Base-by-base conservation (phyloP, 2,329 filamentous ascomycete genomes). In the Sordariomycetes sp. region DNA sequence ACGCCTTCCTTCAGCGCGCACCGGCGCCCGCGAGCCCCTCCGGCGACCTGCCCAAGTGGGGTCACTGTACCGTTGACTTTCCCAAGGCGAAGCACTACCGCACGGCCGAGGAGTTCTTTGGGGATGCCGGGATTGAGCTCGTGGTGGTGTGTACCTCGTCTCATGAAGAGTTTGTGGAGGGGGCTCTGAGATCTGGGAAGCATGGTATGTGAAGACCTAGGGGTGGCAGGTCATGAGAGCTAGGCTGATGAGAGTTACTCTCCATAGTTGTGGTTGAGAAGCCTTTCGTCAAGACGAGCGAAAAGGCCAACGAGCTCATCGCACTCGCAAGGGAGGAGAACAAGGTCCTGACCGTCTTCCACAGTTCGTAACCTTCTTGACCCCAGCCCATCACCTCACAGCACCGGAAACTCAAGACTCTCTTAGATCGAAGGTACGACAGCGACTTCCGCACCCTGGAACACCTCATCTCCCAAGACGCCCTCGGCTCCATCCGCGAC, bases 201-300 rank as follows among this genome's bases (percentile, higher is more conserved):
- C 79, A 86, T 65, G 72, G 71, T 73, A 63, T 13, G 62, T 32
- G 12, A 13, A 12, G 3, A 20, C 10, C 34, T 17, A 17, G 7
- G 17, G 17, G 56, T 28, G 3, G 12, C 34, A 13, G 10, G 28
- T 45, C 24, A 28, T 24, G 56, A 28, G 8, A 51, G 15, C 10
- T 42, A 10, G 51, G 51, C 51, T 32, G 15, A 50, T 24, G 10
- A 24, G 45, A 50, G 51, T n/a, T 22, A 13, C 20, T 2, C n/a
- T n/a, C 6, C 13, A 2, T 28, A 73, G 82, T 85, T 13, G 72
- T 86, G 13, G 81, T 82, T 59, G 83, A 87, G 66, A 86, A 86
- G 67, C 83, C 83, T 0, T 86, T 86, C 65, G 81, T 81, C 1
- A 76, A 78, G 10, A 82, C 81, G 1, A 72, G 74, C 3, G 69